A percentile compares a stretch with the other conserved stretches of the same genome.
Conservation (phyloP, 192 early-diverging fungal species). For the Coemansia sp. region DNA sequence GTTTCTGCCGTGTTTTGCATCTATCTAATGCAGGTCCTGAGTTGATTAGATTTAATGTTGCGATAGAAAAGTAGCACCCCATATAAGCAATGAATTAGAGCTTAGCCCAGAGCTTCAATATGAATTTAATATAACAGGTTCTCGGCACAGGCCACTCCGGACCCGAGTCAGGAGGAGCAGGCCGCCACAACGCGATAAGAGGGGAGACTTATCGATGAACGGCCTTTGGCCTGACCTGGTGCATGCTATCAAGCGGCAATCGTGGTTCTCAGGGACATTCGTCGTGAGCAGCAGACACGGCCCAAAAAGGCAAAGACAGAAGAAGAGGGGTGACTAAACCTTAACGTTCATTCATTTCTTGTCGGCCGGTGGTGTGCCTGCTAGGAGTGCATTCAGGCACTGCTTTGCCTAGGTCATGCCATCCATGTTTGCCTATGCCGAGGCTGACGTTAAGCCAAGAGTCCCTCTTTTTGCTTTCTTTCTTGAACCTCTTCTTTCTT, state of each 20-base stretch:
- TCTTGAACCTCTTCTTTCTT: neutral
- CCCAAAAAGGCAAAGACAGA: conserved; percentile 12
- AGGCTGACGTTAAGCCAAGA: neutral
- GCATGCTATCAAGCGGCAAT: conserved; percentile 9
- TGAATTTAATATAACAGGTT: conserved; percentile 1
- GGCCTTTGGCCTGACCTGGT: neutral
- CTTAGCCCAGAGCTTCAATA: neutral
- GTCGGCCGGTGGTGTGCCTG: neutral
- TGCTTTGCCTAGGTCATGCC: conserved; percentile 7
- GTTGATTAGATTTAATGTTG: neutral
- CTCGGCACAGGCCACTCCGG: conserved; percentile 2
- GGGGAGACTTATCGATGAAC: neutral
- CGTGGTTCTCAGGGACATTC: neutral
- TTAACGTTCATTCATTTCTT: neutral
- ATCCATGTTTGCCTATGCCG: conserved; percentile 3
- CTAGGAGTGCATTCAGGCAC: conserved; percentile 11
- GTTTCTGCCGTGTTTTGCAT: neutral
- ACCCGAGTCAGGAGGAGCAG: neutral
- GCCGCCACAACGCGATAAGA: neutral
- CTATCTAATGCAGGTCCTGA: neutral
- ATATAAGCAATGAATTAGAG: neutral
- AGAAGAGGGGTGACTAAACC: neutral
- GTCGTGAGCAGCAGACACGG: neutral
- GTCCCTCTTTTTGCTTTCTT: neutral
- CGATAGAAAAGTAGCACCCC: neutral